A percentile compares a stretch with the other conserved stretches of the same genome.
Evolutionary conservation across 2,329 filamentous ascomycete genomes (phyloP).

Genomic region (Pestalotiopsis sp.): DNA sequence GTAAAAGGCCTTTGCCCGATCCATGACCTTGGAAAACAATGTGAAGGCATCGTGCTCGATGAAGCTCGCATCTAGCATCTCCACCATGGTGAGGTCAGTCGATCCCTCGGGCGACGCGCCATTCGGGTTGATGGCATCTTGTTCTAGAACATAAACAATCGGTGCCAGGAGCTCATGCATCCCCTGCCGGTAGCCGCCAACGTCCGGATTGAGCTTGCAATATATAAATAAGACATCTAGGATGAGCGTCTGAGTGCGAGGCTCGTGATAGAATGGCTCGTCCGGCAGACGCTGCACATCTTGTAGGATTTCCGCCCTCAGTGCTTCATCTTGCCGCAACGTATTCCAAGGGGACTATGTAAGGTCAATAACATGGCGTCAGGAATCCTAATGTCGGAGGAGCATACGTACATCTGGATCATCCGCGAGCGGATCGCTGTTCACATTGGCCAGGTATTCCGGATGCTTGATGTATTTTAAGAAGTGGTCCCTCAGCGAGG

Average conservation of each 20-base stretch:
- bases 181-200: conserved; percentile 92
- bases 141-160: conserved; percentile 80
- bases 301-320: conserved; percentile 88
- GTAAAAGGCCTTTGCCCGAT: conserved; percentile 84
- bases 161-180: conserved; percentile 97
- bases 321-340: conserved; percentile 80
- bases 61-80: conserved; percentile 71
- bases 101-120: conserved; percentile 35
- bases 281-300: conserved; percentile 95
- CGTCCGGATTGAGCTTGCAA: conserved; percentile 85
- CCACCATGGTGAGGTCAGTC: conserved; percentile 58
- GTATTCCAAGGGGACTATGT: conserved; percentile 86
- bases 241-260: conserved; percentile 77
- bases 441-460: conserved; percentile 72
- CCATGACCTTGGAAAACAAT: conserved; percentile 86
- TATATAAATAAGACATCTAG: conserved; percentile 92
- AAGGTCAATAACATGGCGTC: background rate
- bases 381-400: background rate
- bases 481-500: conserved; percentile 72
- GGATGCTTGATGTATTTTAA: conserved; percentile 84
- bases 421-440: conserved; percentile 83
- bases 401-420: conserved; percentile 57
- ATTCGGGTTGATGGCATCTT: conserved; percentile 71
- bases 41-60: conserved; percentile 91
- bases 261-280: conserved; percentile 84